A percentile compares a stretch with the other conserved stretches of the same genome.
Conservation (phyloP, 345 rosid genomes). For the Gossypium rotundifolium region DNA sequence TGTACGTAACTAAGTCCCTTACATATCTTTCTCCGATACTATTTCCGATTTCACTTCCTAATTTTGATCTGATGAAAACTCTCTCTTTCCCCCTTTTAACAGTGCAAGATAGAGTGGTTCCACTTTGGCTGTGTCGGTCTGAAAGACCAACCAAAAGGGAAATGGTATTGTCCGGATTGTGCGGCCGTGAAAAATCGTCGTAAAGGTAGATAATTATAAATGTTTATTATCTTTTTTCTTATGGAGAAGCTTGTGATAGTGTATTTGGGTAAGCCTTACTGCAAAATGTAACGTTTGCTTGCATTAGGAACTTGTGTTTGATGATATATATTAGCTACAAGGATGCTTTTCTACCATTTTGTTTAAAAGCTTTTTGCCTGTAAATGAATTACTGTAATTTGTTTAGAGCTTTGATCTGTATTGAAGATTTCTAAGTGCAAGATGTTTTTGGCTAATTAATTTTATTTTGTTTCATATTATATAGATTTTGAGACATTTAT, state of each 20-base stretch:
- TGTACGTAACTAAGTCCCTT: slow-evolving; percentile 33
- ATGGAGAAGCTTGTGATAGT: not conserved
- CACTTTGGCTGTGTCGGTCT: slow-evolving; percentile 91
- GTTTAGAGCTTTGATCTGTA: not conserved
- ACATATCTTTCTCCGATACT: not conserved
- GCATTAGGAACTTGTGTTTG: not conserved
- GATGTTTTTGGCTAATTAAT: not conserved
- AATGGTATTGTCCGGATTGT: slow-evolving; percentile 91
- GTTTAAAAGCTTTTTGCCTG: not conserved
- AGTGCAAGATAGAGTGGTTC: slow-evolving; percentile 99
- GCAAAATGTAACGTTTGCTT: not conserved
- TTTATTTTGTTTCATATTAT: no score
- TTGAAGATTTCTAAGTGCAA: not conserved
- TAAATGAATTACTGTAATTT: not conserved
- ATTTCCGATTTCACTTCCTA: not conserved
- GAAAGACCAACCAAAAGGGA: slow-evolving; percentile 87
- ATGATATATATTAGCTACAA: not conserved
- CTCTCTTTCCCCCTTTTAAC: slow-evolving; percentile 16
- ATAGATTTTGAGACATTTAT: no score
- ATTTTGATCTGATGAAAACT: slow-evolving; percentile 9
- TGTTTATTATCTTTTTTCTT: not conserved
- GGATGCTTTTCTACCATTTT: not conserved
- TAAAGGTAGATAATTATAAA: slow-evolving; percentile 44
- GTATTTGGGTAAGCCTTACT: not conserved
- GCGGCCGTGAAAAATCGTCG: slow-evolving; percentile 61